phyloP scores from a whole-genome alignment of 2,329 filamentous ascomycete genomes.

The Aspergillus bombycis region DNA sequence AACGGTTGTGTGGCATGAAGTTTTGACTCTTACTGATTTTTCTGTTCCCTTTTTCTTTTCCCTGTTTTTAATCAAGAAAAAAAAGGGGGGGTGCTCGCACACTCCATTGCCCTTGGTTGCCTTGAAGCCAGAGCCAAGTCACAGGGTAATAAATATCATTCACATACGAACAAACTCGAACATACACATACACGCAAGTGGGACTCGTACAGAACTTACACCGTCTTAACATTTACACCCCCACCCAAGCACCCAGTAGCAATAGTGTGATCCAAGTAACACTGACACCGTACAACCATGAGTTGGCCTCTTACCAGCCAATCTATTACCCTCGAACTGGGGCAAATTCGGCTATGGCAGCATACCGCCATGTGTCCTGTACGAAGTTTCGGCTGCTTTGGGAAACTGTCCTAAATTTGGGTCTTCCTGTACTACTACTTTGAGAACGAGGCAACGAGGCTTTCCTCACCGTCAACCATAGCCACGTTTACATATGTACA shows the following conservation, averaged over 20 bases:
- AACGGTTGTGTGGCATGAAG: constrained; percentile 22
- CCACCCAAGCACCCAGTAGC: background rate
- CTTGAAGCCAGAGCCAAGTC: background rate
- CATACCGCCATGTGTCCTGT: constrained; percentile 3
- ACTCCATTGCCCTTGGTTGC: constrained; percentile 3
- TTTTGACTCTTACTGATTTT: constrained; percentile 22
- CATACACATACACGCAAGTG: background rate
- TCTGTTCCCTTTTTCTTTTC: background rate
- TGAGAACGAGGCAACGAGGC: background rate
- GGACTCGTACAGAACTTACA: background rate
- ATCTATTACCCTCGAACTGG: background rate
- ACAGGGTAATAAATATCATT: constrained; percentile 3
- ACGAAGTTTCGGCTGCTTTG: background rate
- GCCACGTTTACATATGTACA: background rate
- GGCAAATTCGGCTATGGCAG: background rate
- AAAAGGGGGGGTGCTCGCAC: constrained; percentile 1
- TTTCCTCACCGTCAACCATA: background rate
- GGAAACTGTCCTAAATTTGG: background rate
- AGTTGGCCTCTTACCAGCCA: background rate
- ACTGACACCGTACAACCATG: background rate
- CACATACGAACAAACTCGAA: constrained; percentile 1
- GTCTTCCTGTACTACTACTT: background rate
- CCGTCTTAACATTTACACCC: background rate
- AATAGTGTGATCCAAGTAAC: background rate
- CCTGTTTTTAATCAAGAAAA: background rate